Percentiles rank a stretch among this genome's conserved stretches.
phyloP scores from a whole-genome alignment of 2,329 filamentous ascomycete species.

The Leptodontidium sp. region DNA sequence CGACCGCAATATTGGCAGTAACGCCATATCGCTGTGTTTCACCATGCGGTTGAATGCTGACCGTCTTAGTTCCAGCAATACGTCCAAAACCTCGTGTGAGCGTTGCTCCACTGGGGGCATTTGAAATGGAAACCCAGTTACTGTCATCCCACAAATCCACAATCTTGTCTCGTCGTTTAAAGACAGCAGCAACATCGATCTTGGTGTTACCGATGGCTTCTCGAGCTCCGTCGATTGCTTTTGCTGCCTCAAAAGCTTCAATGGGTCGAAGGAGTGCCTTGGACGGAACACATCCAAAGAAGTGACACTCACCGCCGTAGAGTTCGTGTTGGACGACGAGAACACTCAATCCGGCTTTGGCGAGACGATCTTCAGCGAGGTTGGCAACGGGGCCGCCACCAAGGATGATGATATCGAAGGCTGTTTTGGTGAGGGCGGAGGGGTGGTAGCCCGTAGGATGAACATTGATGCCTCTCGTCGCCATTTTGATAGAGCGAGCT shows the following conservation, averaged over 20 bases:
- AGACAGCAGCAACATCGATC: slow-evolving; percentile 24
- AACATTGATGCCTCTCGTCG: slow-evolving; percentile 25
- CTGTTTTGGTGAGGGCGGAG: slow-evolving; percentile 18
- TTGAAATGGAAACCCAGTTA: slow-evolving; percentile 9
- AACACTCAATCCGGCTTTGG: slow-evolving; percentile 24
- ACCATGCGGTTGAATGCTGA: slow-evolving; percentile 9
- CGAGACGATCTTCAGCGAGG: slow-evolving; percentile 21
- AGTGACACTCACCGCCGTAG: slow-evolving; percentile 28
- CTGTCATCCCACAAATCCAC: slow-evolving; percentile 23
- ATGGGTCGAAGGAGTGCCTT: slow-evolving; percentile 28
- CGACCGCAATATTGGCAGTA: slow-evolving; percentile 15
- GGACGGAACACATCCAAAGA: slow-evolving; percentile 27
- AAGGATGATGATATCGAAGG: slow-evolving; percentile 28
- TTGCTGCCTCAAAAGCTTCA: slow-evolving; percentile 29
- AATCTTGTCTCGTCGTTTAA: slow-evolving; percentile 25
- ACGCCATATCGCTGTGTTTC: background rate
- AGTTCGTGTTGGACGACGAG: slow-evolving; percentile 28
- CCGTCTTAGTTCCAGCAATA: slow-evolving; percentile 14
- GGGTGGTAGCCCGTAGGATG: slow-evolving; percentile 25
- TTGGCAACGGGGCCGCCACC: slow-evolving; percentile 21
- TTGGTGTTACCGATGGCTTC: slow-evolving; percentile 16
- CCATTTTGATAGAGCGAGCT: background rate
- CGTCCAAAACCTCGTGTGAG: slow-evolving; percentile 26
- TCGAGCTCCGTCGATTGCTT: slow-evolving; percentile 24
- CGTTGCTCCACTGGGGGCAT: slow-evolving; percentile 20